Evolutionary conservation across 2,329 filamentous ascomycete species (phyloP).

Genomic region (Aspergillus clavatus): DNA sequence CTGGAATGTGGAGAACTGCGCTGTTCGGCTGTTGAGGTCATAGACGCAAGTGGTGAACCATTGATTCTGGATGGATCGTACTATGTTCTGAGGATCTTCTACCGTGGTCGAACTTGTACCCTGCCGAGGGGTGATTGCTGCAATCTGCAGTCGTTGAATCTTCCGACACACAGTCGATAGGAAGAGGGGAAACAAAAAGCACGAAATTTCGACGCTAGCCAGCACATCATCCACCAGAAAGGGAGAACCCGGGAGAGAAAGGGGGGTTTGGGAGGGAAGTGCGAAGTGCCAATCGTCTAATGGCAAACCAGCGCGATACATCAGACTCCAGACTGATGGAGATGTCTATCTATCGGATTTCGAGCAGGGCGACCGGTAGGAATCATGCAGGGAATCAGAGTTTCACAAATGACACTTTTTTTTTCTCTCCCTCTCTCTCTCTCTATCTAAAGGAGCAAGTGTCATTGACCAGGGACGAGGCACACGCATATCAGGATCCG

Average conservation of each 20-base stretch:
- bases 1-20: conserved; percentile 26
- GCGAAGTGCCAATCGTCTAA: not conserved
- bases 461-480: not conserved
- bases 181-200: too few species aligned
- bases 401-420: not conserved
- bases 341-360: too few species aligned
- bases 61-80: not conserved
- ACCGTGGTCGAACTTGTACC: too few species aligned
- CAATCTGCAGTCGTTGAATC: too few species aligned
- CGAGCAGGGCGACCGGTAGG: not conserved
- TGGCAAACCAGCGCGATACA: too few species aligned
- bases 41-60: conserved; percentile 1
- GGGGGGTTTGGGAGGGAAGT: not conserved
- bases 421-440: not conserved
- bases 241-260: not conserved
- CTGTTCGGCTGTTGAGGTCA: conserved; percentile 11
- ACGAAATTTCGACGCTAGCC: not conserved
- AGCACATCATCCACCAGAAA: not conserved
- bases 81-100: too few species aligned
- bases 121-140: too few species aligned
- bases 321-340: too few species aligned
- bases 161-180: too few species aligned
- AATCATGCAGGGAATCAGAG: not conserved
- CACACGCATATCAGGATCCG: not conserved
- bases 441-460: not conserved